Evolutionary conservation across 768 basidiomycete species (phyloP).

Genomic region (Chalciporus chontae): DNA sequence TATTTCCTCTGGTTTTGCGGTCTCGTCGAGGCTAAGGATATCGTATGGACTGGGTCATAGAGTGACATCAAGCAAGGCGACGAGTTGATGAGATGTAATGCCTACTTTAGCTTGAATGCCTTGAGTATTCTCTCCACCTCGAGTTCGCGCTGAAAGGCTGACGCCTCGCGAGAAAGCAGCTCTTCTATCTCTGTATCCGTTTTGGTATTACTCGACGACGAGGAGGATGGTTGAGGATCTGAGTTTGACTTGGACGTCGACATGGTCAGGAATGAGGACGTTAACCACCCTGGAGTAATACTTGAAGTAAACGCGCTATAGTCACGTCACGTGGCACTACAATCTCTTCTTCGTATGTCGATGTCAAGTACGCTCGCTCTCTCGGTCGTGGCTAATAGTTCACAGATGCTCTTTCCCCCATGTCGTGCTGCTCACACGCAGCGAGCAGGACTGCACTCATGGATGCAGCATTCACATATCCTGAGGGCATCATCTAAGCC

Average conservation of each 20-base stretch:
- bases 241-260: constrained; percentile 19
- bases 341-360: constrained; percentile 3
- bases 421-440: not conserved
- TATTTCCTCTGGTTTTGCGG: constrained; percentile 72
- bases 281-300: not conserved
- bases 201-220: constrained; percentile 1
- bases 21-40: constrained; percentile 75
- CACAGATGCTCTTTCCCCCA: not conserved
- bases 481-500: not conserved
- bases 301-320: not conserved
- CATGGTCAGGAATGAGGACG: constrained; percentile 13
- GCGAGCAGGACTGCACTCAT: not conserved
- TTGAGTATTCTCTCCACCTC: constrained; percentile 90
- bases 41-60: constrained; percentile 78
- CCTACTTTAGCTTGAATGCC: constrained; percentile 95
- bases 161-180: constrained; percentile 74
- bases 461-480: constrained; percentile 1
- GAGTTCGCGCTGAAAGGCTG: constrained; percentile 81
- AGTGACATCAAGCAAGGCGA: not conserved
- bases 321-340: constrained; percentile 23
- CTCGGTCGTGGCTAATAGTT: not conserved
- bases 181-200: constrained; percentile 69
- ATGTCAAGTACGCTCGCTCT: not conserved
- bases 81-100: constrained; percentile 2
- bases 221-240: not conserved